Conservation (phyloP, 2,329 filamentous ascomycete species). For the Zymoseptoria brevis region DNA sequence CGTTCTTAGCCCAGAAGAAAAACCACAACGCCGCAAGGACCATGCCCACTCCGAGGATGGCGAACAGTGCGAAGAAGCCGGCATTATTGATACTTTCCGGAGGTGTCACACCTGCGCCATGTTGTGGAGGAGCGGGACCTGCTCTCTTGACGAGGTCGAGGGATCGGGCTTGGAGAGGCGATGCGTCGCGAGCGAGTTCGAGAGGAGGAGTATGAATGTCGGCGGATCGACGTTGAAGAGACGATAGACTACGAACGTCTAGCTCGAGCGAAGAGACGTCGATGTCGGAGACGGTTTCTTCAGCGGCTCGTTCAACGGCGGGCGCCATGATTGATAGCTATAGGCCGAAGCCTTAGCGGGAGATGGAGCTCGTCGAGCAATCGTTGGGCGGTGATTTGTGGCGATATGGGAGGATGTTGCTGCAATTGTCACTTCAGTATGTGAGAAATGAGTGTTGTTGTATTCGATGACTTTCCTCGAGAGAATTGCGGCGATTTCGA, state of each 20-base stretch:
- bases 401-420: neutral
- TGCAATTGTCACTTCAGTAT: neutral
- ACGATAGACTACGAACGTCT: conserved; percentile 16
- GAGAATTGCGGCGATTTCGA: neutral
- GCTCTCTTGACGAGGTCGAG: conserved; percentile 8
- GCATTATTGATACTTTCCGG: conserved; percentile 38
- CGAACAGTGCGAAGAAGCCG: conserved; percentile 78
- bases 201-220: conserved; percentile 5
- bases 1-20: conserved; percentile 97
- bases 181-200: neutral
- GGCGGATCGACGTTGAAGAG: neutral
- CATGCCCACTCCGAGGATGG: conserved; percentile 68
- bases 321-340: conserved; percentile 25
- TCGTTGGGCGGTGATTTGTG: neutral
- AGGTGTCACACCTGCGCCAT: conserved; percentile 29
- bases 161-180: conserved; percentile 7
- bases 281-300: conserved; percentile 20
- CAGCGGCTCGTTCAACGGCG: conserved; percentile 9
- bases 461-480: neutral
- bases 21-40: conserved; percentile 81
- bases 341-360: conserved; percentile 25
- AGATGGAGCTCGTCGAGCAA: neutral
- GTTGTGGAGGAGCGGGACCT: conserved; percentile 14
- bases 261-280: conserved; percentile 23
- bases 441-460: neutral